Evolutionary conservation across 23 red algal genomes (phyloP), one percentile per base, ranked within the genome.

Genomic region (Cyanidiococcus yangmingshanensis): DNA sequence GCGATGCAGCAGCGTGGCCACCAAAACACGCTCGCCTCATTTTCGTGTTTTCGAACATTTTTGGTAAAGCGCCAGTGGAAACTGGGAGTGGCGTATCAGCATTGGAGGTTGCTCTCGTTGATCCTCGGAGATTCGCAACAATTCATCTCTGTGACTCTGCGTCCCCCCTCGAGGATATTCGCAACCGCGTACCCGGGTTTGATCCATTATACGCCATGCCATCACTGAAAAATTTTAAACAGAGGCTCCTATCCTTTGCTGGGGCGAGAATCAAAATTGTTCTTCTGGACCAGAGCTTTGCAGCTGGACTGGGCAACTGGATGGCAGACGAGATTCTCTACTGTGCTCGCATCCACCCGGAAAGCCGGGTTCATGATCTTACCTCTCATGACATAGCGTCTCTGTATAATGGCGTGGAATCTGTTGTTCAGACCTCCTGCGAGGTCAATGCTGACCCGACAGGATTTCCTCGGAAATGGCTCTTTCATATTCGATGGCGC

Each of bases 401-500:
- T 7, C 27, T 71, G 63, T 29, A 71, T 35, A 2, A 71, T 2
- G 27, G n/a, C 63, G 32, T 71, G 12, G n/a, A 7, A 35, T 71
- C 15, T 3, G 63, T 71, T 25, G 63, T 71, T 12, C 63, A 29
- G 7, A 71, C 12, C 63, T 25, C 63, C 3, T 71, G 63, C 27
- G 63, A 25, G 7, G 63, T 30, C 3, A 25, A 71, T 30, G 63
- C 63, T 7, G 63, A 71, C 63, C 32, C 27, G 63, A 12, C 63
- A 2, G 16, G 7, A 3, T 71, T 32, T 29, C 63, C 63, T 7
- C 27, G 27, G 7, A 29, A 71, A 2, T 71, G 63, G 63, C 32
- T 71, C n/a, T 71, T 71, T 71, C 63, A 71, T 35, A 35, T 71
- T 7, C 63, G 63, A 12, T 71, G 63, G 63, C 32, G 7, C 3